Evolutionary conservation across 805 yeast species (phyloP).

Genomic region (Zygosaccharomyces pseudorouxii): DNA sequence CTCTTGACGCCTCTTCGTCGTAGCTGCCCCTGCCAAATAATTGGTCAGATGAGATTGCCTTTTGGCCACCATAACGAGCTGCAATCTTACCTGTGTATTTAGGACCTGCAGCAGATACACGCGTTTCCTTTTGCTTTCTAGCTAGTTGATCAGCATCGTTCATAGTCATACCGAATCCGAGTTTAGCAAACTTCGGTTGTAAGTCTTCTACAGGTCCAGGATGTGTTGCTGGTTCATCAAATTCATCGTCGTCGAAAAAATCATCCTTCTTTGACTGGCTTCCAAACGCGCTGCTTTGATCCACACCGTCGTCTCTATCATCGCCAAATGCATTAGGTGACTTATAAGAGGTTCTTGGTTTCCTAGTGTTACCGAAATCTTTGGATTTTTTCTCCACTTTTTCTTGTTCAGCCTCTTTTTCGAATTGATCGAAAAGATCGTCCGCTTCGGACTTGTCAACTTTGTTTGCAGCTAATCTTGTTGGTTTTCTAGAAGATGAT

Average conservation of each 20-base stretch:
- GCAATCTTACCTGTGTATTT: slow-evolving; percentile 72
- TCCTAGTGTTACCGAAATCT: slow-evolving; percentile 22
- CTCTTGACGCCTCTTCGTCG: slow-evolving; percentile 71
- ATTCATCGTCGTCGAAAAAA: slow-evolving; percentile 17
- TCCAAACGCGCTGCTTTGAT: background rate
- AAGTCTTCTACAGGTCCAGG: slow-evolving; percentile 27
- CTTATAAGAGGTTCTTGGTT: slow-evolving; percentile 12
- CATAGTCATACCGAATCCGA: slow-evolving; percentile 86
- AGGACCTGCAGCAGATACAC: slow-evolving; percentile 47
- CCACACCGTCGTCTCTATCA: slow-evolving; percentile 4
- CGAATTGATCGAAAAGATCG: slow-evolving; percentile 53
- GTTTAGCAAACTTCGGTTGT: slow-evolving; percentile 68
- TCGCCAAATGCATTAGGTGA: slow-evolving; percentile 10
- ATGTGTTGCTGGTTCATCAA: slow-evolving; percentile 15
- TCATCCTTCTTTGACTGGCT: slow-evolving; percentile 9
- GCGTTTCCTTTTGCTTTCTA: slow-evolving; percentile 37
- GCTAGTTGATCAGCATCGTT: slow-evolving; percentile 51
- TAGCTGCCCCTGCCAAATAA: slow-evolving; percentile 82
- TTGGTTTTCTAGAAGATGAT: slow-evolving; percentile 55
- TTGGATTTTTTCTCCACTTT: slow-evolving; percentile 50
- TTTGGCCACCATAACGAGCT: slow-evolving; percentile 78
- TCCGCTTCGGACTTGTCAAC: slow-evolving; percentile 49
- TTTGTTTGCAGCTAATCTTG: slow-evolving; percentile 53
- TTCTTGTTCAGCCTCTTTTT: slow-evolving; percentile 78
- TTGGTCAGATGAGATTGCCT: slow-evolving; percentile 94